Evolutionary conservation across 2,329 filamentous ascomycete species (phyloP), one percentile per base, ranked within the genome.

Genomic region (Fusarium virguliforme): DNA sequence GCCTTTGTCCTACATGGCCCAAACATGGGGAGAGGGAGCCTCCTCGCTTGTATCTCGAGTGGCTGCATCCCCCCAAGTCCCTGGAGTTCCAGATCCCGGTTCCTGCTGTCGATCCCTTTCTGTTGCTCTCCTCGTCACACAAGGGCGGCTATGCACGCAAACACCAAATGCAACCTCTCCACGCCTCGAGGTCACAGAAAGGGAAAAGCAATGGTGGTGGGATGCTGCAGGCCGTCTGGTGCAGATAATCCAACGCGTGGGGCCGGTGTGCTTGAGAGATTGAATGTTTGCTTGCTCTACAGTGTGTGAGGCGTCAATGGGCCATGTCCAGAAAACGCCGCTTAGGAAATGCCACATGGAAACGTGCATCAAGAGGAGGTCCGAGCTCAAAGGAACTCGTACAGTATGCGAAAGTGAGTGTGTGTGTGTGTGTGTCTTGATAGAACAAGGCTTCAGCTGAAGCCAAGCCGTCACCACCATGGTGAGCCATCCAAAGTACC

Each of bases 281-380:
- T 48, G 38, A 37, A 55, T 74, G 65, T 73, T 74, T 72, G 67
- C 67, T 43, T 54, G 55, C 5, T 48, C 30, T 64, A 70, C 73
- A 71, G 66, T 75, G 69, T 75, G 73, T 46, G 40, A 68, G 59
- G 56, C 64, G 58, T 64, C 61, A 63, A 62, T 38, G 22, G 18
- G 40, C 46, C 40, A 64, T 48, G 51, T 26, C 62, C 51, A 67
- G 30, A 57, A 50, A 66, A 62, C 41, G 43, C 50, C 60, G 15
- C 50, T 58, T 28, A 34, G 13, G 53, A 34, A 54, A 63, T 73
- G 64, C 60, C 60, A 62, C 50, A 73, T 65, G 70, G 60, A 57
- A 62, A 53, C 55, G 35, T 72, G 65, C 41, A 18, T 69, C 41
- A 18, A 51, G 38, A 46, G 28, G 56, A 54, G 65, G 69, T 51